Conservation (phyloP, 441 rosid species). For the Bocquillonia castaneifolia region DNA sequence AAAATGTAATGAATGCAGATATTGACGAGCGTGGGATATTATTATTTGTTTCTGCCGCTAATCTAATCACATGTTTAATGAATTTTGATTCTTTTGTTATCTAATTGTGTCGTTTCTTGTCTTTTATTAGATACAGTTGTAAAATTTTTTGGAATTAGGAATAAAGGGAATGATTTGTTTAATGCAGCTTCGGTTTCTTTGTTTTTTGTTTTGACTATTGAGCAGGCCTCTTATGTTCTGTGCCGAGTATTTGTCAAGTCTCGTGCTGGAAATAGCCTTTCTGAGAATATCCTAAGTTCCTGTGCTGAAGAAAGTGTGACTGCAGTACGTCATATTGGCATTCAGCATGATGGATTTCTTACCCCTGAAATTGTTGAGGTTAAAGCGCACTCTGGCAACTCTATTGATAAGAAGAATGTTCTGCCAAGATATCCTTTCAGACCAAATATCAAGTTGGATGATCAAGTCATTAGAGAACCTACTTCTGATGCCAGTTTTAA, state of each 20-base stretch:
- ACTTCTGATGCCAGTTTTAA: constrained; percentile 25
- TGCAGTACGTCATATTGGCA: constrained; percentile 33
- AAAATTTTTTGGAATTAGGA: neutral
- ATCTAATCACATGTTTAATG: neutral
- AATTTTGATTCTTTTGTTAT: neutral
- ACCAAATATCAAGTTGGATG: constrained; percentile 22
- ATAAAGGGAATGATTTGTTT: neutral
- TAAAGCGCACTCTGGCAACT: constrained; percentile 15
- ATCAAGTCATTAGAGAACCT: constrained; percentile 16
- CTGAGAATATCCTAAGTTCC: constrained; percentile 33
- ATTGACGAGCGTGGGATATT: no score
- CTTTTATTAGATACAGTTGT: neutral
- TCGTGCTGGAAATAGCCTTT: constrained; percentile 27
- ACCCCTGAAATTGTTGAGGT: constrained; percentile 25
- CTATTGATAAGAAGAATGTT: constrained; percentile 22
- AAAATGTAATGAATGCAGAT: no score
- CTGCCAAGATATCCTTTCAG: constrained; percentile 16
- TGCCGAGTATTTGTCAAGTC: constrained; percentile 47
- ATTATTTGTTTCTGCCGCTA: no score
- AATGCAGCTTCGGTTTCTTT: neutral
- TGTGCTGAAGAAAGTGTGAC: constrained; percentile 41
- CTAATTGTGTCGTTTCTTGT: no score
- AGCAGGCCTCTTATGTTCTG: constrained; percentile 51
- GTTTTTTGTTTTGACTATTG: neutral
- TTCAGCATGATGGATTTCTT: constrained; percentile 38